These are phyloP conservation scores for Pseudogymnoascus sp. DNA, from an alignment of 2,329 filamentous ascomycete species.

Conservation along the genomic window DNA sequence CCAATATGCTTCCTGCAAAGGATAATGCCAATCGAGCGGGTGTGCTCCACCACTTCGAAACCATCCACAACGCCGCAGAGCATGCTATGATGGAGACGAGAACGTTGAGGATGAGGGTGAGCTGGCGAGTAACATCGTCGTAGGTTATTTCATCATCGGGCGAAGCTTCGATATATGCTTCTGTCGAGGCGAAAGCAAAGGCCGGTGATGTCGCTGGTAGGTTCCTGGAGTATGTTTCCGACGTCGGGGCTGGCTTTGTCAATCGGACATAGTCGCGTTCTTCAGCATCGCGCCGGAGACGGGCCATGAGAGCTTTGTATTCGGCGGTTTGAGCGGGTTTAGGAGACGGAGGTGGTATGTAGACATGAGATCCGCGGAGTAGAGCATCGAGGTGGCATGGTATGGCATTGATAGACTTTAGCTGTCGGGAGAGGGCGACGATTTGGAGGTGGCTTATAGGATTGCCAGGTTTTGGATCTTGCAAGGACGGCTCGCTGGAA, in stretches of 20 bases:
- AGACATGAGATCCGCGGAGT: constrained; percentile 64
- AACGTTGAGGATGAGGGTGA: constrained; percentile 83
- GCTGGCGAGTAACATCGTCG: constrained; percentile 69
- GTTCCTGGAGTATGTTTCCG: constrained; percentile 53
- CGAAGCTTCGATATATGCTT: constrained; percentile 34
- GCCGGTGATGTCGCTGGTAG: constrained; percentile 48
- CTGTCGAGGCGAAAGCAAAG: constrained; percentile 46
- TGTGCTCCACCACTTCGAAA: constrained; percentile 67
- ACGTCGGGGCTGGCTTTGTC: constrained; percentile 50
- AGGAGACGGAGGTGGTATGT: constrained; percentile 70
- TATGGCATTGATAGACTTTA: constrained; percentile 34
- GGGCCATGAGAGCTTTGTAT: constrained; percentile 82
- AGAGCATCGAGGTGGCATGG: constrained; percentile 58
- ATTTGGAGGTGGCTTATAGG: constrained; percentile 68
- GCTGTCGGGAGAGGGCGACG: constrained; percentile 50
- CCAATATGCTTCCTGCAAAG: constrained; percentile 60
- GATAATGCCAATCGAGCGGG: constrained; percentile 63
- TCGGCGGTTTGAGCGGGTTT: constrained; percentile 66
- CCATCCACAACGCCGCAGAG: constrained; percentile 70
- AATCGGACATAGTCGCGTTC: constrained; percentile 75
- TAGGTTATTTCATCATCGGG: constrained; percentile 61
- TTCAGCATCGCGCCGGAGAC: constrained; percentile 77
- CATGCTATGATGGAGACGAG: constrained; percentile 78
- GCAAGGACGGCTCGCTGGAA: constrained; percentile 41
- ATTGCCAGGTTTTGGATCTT: constrained; percentile 42